Base-by-base conservation (phyloP, 139 green algal genomes). In the Micractinium conductrix region DNA sequence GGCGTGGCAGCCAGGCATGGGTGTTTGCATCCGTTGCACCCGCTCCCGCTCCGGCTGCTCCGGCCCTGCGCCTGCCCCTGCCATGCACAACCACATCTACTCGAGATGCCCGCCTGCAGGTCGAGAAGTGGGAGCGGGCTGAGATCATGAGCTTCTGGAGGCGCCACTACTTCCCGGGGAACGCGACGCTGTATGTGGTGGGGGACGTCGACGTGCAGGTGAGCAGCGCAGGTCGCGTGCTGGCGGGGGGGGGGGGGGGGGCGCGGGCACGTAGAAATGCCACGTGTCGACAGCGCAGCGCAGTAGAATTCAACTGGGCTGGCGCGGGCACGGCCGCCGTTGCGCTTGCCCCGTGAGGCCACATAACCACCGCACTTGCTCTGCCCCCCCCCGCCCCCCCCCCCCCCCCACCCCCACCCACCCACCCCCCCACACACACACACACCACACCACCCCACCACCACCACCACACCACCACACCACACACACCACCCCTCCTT, bases 131-230 rank as follows among this genome's bases (percentile, higher is more conserved):
- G 96, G 44, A 90, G 10, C 81, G 91, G 17, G 86, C 93, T 16
- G 85, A 90, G 75, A 89, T 99, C 81, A 85, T 92, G 45, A 78
- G 78, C 10, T 99, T 98, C 88, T 98, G 98, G 95, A n/a, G 89
- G 53, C 92, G 93, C 63, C 98, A 96, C 90, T 98, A 99, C 93
- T 99, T 98, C 87, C 97, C 97, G 3, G 95, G 91, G 65, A 99
- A 99, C 89, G 95, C 94, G n/a, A 99, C 97, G 37, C 91, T 99
- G 26, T 99, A 98, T 83, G 85, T 99, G 30, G 96, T 99, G n/a
- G 97, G 97, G 1, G 96, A 99, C 85, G 81, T 99, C 63, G 91
- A 94, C 73, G 79, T 84, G 10, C 55, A 69, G 76, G 76, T 50
- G 33, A 22, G 53, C n/a, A 10, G 45, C 50, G 88, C n/a, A n/a